Conservation (phyloP, 176 grass and related monocot species). For the Dendrocalamus sinicus region DNA sequence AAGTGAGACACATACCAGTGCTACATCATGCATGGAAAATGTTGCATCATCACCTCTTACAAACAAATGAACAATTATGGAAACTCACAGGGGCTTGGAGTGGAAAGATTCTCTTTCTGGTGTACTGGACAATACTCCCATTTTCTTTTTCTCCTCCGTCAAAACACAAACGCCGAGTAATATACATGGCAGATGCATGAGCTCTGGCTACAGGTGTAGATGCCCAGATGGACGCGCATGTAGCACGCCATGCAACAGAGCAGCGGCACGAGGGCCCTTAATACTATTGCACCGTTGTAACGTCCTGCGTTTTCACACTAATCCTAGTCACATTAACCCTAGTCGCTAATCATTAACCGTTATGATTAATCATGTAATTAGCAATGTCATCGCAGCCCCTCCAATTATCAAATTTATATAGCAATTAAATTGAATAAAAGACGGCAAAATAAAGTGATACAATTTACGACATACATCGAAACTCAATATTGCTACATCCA, state of each 20-base stretch:
- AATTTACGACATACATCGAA: too few species aligned
- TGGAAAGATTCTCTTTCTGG: not conserved
- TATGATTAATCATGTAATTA: too few species aligned
- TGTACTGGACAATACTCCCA: not conserved
- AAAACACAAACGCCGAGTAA: not conserved
- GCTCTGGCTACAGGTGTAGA: not conserved
- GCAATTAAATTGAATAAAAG: too few species aligned
- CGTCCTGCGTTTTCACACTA: too few species aligned
- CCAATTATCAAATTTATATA: too few species aligned
- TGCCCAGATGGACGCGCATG: not conserved
- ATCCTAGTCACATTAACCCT: too few species aligned
- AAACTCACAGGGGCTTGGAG: not conserved
- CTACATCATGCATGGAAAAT: not conserved
- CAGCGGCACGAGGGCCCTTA: slow-evolving; percentile 17
- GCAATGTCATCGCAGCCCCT: too few species aligned
- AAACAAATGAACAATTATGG: not conserved
- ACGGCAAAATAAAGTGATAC: too few species aligned
- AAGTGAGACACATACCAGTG: not conserved
- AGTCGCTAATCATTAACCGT: too few species aligned
- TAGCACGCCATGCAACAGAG: not conserved
- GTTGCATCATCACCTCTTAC: not conserved
- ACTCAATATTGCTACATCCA: too few species aligned
- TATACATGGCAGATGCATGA: not conserved
- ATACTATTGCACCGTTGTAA: not conserved
- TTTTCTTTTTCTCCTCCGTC: too few species aligned